These are phyloP conservation scores for Trichoderma sp. DNA, from an alignment of 2,329 filamentous ascomycete species.

Conservation along the genomic window DNA sequence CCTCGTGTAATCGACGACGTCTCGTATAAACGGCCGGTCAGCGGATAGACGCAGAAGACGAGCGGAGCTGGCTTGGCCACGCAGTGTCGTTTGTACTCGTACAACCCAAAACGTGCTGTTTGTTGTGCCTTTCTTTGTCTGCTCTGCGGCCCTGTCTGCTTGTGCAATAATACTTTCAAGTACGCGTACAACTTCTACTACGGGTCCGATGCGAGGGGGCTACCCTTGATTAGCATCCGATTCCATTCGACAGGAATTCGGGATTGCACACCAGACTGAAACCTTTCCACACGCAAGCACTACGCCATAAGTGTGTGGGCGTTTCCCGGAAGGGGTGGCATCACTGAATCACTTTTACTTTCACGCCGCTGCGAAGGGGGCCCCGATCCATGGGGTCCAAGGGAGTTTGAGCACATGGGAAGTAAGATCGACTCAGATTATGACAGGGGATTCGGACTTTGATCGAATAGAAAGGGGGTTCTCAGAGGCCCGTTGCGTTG, in stretches of 20 bases:
- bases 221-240: neutral
- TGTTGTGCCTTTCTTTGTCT: neutral
- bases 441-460: conserved; percentile 16
- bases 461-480: neutral
- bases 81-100: neutral
- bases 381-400: conserved; percentile 6
- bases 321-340: conserved; percentile 1
- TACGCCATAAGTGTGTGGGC: neutral
- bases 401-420: conserved; percentile 20
- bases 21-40: conserved; percentile 9
- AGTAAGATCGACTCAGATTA: conserved; percentile 25
- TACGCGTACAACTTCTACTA: neutral
- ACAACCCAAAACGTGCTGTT: neutral
- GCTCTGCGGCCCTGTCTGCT: neutral
- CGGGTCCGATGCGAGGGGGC: neutral
- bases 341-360: neutral
- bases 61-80: neutral
- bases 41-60: conserved; percentile 4
- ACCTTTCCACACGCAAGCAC: neutral
- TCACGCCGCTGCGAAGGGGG: neutral
- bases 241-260: conserved; percentile 9
- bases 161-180: neutral
- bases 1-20: conserved; percentile 1
- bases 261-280: neutral
- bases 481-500: neutral